phyloP scores from a whole-genome alignment of 73 alveolate genomes.

The Breviolum minutum region DNA sequence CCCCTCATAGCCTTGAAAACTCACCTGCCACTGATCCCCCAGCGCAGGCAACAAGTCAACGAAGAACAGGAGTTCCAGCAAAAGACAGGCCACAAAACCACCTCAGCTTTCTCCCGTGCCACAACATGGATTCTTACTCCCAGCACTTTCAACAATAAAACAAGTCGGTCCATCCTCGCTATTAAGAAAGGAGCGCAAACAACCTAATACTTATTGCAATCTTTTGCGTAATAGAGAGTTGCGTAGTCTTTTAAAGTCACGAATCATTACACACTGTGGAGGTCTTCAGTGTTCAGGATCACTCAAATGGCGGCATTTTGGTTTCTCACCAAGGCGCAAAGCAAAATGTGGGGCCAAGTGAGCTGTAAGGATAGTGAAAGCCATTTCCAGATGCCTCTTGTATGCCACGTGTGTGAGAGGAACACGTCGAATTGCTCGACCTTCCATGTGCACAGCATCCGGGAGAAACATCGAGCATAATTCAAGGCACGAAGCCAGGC shows the following conservation, averaged over 20 bases:
- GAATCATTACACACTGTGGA: not conserved
- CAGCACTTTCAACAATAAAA: not conserved
- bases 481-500: not conserved
- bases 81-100: not conserved
- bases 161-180: not conserved
- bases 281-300: not conserved
- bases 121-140: no score
- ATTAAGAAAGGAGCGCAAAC: not conserved
- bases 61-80: not conserved
- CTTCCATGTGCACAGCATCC: not conserved
- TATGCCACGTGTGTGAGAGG: constrained; percentile 55
- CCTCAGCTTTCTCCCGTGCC: not conserved
- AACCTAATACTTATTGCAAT: not conserved
- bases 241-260: not conserved
- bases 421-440: not conserved
- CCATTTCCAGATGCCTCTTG: constrained; percentile 19
- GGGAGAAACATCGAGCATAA: not conserved
- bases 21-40: not conserved
- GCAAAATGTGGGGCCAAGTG: constrained; percentile 2
- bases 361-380: constrained; percentile 26
- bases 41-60: constrained; percentile 25
- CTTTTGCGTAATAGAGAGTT: not conserved
- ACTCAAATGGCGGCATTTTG: not conserved
- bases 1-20: not conserved
- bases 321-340: not conserved